These are phyloP conservation scores for Breynia disticha DNA, from an alignment of 441 rosid genomes.

Conservation along the genomic window DNA sequence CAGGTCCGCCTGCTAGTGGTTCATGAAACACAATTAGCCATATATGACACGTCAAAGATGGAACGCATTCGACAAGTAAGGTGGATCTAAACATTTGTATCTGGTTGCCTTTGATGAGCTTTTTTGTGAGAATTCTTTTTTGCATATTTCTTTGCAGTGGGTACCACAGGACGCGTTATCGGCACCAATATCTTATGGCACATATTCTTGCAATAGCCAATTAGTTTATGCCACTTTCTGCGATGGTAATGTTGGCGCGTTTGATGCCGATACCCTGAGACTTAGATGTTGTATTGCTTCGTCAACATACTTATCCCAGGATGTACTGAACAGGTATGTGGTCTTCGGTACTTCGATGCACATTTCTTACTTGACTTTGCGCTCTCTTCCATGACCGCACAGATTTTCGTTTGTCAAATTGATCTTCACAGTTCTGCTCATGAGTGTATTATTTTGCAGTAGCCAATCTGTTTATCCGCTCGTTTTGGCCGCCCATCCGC, in stretches of 20 bases:
- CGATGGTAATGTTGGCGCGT: constrained; percentile 80
- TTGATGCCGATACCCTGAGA: constrained; percentile 62
- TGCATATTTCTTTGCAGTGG: constrained; percentile 47
- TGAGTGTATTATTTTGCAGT: constrained; percentile 23
- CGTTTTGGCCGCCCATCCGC: constrained; percentile 80
- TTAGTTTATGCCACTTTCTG: constrained; percentile 59
- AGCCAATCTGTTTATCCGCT: constrained; percentile 57
- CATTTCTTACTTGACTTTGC: not conserved
- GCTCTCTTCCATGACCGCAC: too few relatives aligned
- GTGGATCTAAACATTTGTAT: constrained; percentile 2
- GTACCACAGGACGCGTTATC: constrained; percentile 61
- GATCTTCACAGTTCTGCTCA: not conserved
- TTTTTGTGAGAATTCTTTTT: not conserved
- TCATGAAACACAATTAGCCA: constrained; percentile 81
- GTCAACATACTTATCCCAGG: constrained; percentile 48
- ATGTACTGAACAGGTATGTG: constrained; percentile 46
- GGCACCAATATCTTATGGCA: constrained; percentile 67
- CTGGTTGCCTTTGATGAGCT: not conserved
- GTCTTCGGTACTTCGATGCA: not conserved
- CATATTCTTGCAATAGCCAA: constrained; percentile 81
- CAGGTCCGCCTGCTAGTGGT: constrained; percentile 72
- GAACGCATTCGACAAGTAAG: constrained; percentile 64
- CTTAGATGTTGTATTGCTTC: constrained; percentile 76
- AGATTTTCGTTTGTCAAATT: too few relatives aligned
- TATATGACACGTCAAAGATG: constrained; percentile 86